phyloP scores from a whole-genome alignment of 345 rosid genomes.

The Melastoma malabathricum region DNA sequence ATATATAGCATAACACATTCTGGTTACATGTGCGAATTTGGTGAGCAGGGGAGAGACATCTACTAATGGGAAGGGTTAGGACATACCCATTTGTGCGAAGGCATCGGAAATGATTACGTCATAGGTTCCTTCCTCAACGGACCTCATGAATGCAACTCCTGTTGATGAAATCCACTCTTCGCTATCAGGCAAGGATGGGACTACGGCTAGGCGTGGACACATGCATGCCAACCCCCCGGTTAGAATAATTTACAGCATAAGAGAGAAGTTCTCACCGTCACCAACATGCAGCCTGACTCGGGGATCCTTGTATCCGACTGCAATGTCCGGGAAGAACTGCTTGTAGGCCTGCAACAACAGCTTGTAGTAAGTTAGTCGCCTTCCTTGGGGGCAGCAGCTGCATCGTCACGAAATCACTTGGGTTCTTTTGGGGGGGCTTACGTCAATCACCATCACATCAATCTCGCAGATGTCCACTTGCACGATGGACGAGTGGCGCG shows the following conservation, averaged over 20 bases:
- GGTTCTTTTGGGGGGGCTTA: constrained; percentile 7
- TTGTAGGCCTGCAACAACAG: constrained; percentile 21
- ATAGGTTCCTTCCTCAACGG: constrained; percentile 55
- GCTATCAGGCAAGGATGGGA: neutral
- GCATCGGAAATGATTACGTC: constrained; percentile 77
- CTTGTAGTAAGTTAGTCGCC: neutral
- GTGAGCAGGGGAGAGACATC: neutral
- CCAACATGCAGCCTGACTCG: constrained; percentile 23
- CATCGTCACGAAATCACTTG: no score
- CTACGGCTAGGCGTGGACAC: neutral
- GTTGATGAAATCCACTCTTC: constrained; percentile 4
- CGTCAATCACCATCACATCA: constrained; percentile 35
- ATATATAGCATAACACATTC: neutral
- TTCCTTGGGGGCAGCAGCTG: neutral
- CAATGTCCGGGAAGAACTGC: constrained; percentile 25
- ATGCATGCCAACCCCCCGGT: neutral
- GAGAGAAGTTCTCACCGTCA: constrained; percentile 17
- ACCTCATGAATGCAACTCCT: constrained; percentile 78
- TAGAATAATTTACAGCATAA: neutral
- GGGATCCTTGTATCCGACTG: constrained; percentile 31
- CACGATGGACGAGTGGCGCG: constrained; percentile 25
- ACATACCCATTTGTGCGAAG: constrained; percentile 53
- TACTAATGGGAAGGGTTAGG: neutral
- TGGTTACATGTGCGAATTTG: neutral
- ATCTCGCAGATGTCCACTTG: constrained; percentile 39